Conservation (phyloP, 2,329 filamentous ascomycete species). For the Botrytis cinerea region DNA sequence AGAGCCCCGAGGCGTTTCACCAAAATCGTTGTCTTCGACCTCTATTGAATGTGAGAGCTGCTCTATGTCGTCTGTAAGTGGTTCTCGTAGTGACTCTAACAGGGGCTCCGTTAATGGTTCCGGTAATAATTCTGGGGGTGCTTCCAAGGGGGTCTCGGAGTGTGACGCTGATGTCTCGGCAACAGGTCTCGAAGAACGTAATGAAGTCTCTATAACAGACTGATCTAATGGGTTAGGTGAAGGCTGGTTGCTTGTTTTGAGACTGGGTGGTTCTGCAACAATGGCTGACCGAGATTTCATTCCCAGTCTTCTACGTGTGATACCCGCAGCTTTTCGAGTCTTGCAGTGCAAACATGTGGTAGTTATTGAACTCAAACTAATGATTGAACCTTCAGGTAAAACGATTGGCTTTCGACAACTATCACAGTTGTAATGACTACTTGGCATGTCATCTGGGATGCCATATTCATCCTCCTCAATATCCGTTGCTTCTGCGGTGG, state of each 20-base stretch:
- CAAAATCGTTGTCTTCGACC: background rate
- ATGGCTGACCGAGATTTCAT: background rate
- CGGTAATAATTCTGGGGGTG: background rate
- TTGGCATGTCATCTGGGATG: background rate
- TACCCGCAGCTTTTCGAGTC: background rate
- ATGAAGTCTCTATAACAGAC: background rate
- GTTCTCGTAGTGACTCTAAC: no score
- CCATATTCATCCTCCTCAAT: conserved; percentile 4
- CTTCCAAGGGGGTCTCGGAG: background rate
- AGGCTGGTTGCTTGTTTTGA: background rate
- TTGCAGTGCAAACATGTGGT: conserved; percentile 7
- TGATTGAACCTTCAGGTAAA: background rate
- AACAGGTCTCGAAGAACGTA: background rate
- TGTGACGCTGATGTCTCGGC: background rate
- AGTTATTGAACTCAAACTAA: background rate
- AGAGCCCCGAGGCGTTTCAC: background rate
- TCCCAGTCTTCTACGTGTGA: background rate
- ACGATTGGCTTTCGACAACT: conserved; percentile 13
- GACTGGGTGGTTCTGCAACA: no score
- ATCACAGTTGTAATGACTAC: conserved; percentile 13
- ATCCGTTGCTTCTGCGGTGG: background rate
- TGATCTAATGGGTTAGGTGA: background rate
- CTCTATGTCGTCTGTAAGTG: background rate
- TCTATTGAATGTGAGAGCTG: background rate
- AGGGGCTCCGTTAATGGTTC: background rate